phyloP scores from a whole-genome alignment of 345 rosid genomes.

The Carallia pectinifolia region DNA sequence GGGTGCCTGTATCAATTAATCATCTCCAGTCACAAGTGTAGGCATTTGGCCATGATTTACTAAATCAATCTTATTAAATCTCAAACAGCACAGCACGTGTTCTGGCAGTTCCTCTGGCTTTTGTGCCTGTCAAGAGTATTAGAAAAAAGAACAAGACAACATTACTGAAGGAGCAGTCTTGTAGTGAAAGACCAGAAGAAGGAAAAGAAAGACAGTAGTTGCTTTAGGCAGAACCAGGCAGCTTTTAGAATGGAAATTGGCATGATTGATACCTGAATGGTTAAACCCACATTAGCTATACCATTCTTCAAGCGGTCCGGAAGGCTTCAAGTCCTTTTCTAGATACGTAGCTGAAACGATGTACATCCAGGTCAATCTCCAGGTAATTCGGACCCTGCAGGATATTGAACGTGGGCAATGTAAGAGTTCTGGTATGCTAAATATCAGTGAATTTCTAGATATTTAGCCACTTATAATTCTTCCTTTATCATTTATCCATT shows the following conservation, averaged over 20 bases:
- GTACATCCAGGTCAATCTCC: conserved; percentile 80
- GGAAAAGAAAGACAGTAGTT: no score
- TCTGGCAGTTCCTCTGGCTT: conserved; percentile 85
- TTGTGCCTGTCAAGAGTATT: conserved; percentile 51
- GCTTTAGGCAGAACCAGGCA: neutral
- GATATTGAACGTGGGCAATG: conserved; percentile 6
- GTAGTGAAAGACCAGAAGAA: no score
- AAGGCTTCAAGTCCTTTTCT: conserved; percentile 90
- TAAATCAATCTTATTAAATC: conserved; percentile 69
- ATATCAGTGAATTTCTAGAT: neutral
- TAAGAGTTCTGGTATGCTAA: neutral
- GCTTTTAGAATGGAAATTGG: neutral
- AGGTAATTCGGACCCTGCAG: conserved; percentile 74
- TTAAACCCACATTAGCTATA: conserved; percentile 63
- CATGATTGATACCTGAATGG: conserved; percentile 62
- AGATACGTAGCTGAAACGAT: conserved; percentile 82
- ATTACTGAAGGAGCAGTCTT: neutral
- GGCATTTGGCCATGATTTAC: conserved; percentile 72
- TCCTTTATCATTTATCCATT: no score
- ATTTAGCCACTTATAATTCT: neutral
- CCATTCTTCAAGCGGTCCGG: conserved; percentile 61
- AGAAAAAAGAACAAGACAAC: neutral
- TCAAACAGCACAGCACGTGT: conserved; percentile 68
- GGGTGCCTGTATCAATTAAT: conserved; percentile 18
- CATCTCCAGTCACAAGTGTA: conserved; percentile 43